Evolutionary conservation across 129 eudicot species (phyloP), one percentile per base, ranked within the genome.

Genomic region (Flaveria brownii): DNA sequence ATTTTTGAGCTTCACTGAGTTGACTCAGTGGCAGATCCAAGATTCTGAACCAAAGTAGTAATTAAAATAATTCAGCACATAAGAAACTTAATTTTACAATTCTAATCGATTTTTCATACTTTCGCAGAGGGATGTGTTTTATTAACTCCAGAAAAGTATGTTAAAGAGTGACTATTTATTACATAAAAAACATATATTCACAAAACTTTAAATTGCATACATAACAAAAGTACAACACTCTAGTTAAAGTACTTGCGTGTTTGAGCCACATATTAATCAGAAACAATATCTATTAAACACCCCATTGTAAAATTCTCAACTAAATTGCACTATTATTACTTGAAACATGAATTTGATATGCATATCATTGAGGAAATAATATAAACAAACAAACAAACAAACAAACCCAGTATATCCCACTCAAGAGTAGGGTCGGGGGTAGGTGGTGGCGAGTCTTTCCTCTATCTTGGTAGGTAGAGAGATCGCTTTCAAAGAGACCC

Each of bases 1-100:
- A 80, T 80, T 55, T 67, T 79, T 74, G 5, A 60, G 42, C 72
- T 71, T 70, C 77, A 59, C 77, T 46, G 14, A 78, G 71, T 39
- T 13, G 3, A 59, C 82, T 78, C 67, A 70, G 45, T 80, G 79
- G 63, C 23, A 49, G 42, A 65, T 57, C 79, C 74, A 55, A 60
- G 55, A 62, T 61, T 78, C 82, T 80, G 69, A 54, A 72, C 9
- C 9, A 80, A 63, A 63, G 5, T 28, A 1, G 22, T 63, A 30
- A 28, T 30, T 4, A 28, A 9, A 77, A 25, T 16, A 62, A 15
- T 43, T 5, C 14, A 25, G 11, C 30, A 68, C 66, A 51, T 76
- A 33, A 20, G 22, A 57, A 25, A 15, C 39, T 65, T 39, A 76
- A 26, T 2, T 74, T 8, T 52, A 39, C 54, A 55, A 18, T 39